These are phyloP conservation scores for Umbilicaria muhlenbergii DNA, from an alignment of 495 filamentous ascomycete species.

Conservation along the genomic window DNA sequence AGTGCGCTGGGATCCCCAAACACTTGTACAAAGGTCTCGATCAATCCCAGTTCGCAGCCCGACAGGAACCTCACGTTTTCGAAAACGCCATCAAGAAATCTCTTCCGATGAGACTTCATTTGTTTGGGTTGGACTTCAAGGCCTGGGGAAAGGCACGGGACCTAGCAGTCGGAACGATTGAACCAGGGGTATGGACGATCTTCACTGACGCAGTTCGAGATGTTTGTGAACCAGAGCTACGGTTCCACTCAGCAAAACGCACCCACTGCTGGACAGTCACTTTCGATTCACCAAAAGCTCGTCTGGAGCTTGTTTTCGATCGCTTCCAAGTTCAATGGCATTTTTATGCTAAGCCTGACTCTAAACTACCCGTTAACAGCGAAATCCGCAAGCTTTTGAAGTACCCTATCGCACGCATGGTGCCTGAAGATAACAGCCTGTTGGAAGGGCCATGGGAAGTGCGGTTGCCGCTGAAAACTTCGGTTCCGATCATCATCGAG, in stretches of 20 bases:
- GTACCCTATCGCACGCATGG: conserved; percentile 41
- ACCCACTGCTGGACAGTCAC: conserved; percentile 33
- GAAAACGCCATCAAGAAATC: conserved; percentile 24
- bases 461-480: conserved; percentile 22
- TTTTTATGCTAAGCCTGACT: conserved; percentile 32
- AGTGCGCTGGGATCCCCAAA: conserved; percentile 38
- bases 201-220: conserved; percentile 19
- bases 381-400: conserved; percentile 28
- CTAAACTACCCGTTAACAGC: conserved; percentile 22
- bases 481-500: conserved; percentile 14
- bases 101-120: conserved; percentile 30
- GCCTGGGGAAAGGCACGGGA: conserved; percentile 14
- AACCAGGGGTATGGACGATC: conserved; percentile 18
- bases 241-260: conserved; percentile 30
- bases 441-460: conserved; percentile 37
- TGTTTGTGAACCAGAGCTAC: conserved; percentile 26
- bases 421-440: conserved; percentile 14
- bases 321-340: conserved; percentile 31
- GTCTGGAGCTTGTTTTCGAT: conserved; percentile 34
- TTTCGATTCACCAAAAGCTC: conserved; percentile 32
- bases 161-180: not conserved
- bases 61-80: conserved; percentile 32
- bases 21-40: conserved; percentile 29
- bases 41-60: conserved; percentile 9
- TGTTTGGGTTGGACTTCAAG: conserved; percentile 20